Evolutionary conservation across 352 stramenopile species (phyloP).

Genomic region (Globisporangium emineosum): DNA sequence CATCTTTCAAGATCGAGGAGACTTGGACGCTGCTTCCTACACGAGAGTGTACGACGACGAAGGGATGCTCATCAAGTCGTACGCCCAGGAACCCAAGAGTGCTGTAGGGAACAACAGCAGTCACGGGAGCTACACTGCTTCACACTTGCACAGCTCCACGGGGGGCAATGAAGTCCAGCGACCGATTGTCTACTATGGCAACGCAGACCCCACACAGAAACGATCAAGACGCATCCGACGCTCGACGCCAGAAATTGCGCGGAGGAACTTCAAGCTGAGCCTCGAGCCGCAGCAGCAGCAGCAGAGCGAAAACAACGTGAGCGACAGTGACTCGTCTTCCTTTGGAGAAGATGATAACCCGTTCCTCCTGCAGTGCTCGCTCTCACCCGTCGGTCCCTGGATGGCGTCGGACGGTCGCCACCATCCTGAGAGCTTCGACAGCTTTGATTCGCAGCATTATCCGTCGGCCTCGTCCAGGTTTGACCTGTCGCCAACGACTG

Average conservation of each 20-base stretch:
- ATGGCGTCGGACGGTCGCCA: slow-evolving; percentile 13
- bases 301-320: slow-evolving; percentile 9
- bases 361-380: slow-evolving; percentile 14
- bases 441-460: slow-evolving; percentile 3
- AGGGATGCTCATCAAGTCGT: slow-evolving; percentile 14
- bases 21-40: neutral
- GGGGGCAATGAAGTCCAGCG: neutral
- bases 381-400: slow-evolving; percentile 57
- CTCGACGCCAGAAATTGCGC: neutral
- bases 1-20: neutral
- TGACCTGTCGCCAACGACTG: neutral
- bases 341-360: slow-evolving; percentile 11
- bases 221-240: neutral
- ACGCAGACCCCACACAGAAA: neutral
- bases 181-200: neutral
- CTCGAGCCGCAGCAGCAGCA: neutral
- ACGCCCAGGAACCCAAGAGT: slow-evolving; percentile 4
- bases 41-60: slow-evolving; percentile 13
- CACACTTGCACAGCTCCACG: slow-evolving; percentile 5
- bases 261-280: neutral
- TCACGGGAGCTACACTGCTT: neutral
- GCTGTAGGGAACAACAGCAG: neutral
- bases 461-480: neutral
- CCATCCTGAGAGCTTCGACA: neutral
- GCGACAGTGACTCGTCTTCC: slow-evolving; percentile 6